Conservation (phyloP, 164 flowering plant species). For the Tetracentron sinense region DNA sequence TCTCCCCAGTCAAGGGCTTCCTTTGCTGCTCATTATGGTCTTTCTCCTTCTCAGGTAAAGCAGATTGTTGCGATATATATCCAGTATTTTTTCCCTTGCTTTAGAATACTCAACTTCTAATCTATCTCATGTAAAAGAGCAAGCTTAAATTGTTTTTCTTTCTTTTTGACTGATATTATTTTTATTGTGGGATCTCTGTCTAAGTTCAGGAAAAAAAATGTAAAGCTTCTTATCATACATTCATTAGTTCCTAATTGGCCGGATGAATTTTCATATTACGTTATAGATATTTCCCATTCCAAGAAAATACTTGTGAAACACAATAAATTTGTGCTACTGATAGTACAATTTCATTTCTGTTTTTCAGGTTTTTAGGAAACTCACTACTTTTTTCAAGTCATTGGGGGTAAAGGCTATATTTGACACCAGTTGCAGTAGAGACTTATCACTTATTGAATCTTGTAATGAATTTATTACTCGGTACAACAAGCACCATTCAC, state of each 20-base stretch:
- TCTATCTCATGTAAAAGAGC: background rate
- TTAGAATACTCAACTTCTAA: background rate
- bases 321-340: background rate
- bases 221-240: background rate
- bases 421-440: conserved; percentile 94
- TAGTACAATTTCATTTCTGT: background rate
- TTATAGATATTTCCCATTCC: too few relatives aligned
- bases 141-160: background rate
- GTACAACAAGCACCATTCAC: conserved; percentile 43
- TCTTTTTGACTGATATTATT: background rate
- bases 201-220: too few relatives aligned
- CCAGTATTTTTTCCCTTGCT: background rate
- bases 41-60: conserved; percentile 73
- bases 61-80: background rate
- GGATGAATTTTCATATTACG: too few relatives aligned
- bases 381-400: conserved; percentile 80
- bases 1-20: conserved; percentile 97
- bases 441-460: conserved; percentile 71
- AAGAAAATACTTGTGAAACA: background rate
- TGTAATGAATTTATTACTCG: conserved; percentile 81
- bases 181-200: too few relatives aligned
- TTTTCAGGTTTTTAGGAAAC: conserved; percentile 71
- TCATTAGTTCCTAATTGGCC: too few relatives aligned
- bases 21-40: conserved; percentile 76
- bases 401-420: conserved; percentile 89